phyloP scores from a whole-genome alignment of 2,329 filamentous ascomycete species.

The Passalora sequoiae region DNA sequence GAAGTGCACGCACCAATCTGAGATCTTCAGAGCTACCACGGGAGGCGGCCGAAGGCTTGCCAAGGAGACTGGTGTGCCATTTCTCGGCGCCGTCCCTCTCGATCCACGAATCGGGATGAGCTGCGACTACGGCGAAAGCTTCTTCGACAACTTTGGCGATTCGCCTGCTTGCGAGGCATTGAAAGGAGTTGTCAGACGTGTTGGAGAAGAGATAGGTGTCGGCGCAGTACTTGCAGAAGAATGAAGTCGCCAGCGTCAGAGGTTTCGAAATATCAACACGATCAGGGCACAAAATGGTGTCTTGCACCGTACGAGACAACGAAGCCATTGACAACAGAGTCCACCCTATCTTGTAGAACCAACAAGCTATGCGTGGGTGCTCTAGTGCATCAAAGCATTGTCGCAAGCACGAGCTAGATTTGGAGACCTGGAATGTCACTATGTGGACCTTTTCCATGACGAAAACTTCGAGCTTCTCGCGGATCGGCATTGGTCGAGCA shows the following conservation, averaged over 20 bases:
- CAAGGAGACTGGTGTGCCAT: slow-evolving; percentile 80
- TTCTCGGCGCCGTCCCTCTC: slow-evolving; percentile 81
- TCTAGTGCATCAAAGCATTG: too few species aligned
- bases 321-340: too few species aligned
- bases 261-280: neutral
- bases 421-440: too few species aligned
- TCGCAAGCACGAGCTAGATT: too few species aligned
- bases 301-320: neutral
- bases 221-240: slow-evolving; percentile 27
- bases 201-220: slow-evolving; percentile 43
- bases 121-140: slow-evolving; percentile 96
- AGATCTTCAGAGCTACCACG: slow-evolving; percentile 89
- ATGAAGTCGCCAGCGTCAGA: slow-evolving; percentile 9
- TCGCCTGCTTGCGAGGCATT: slow-evolving; percentile 84
- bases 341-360: too few species aligned
- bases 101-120: slow-evolving; percentile 94
- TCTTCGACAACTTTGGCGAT: slow-evolving; percentile 88
- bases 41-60: slow-evolving; percentile 78
- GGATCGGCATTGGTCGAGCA: too few species aligned
- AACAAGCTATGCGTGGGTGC: too few species aligned
- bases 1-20: slow-evolving; percentile 70
- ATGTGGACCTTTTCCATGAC: too few species aligned
- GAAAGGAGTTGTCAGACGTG: slow-evolving; percentile 68
- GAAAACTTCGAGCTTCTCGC: too few species aligned
- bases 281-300: neutral